Base-by-base conservation (phyloP, 345 rosid species). In the Leavenworthia alabamica region DNA sequence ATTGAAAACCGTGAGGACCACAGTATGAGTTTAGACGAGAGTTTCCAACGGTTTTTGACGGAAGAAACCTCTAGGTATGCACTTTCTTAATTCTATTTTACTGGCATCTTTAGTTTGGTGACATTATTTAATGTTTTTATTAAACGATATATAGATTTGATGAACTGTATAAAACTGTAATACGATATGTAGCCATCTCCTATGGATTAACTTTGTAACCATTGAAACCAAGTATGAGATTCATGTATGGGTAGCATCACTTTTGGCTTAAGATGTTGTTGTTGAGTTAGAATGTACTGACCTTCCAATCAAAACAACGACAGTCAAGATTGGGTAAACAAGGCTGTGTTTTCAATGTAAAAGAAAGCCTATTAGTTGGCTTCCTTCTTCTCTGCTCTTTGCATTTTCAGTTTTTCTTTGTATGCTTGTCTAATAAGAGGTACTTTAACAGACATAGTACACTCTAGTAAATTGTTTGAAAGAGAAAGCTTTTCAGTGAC, bases 61-160 rank as follows among this genome's bases (percentile, higher is more conserved):
- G 81, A 77, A 70, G 80, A 75, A 68, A 45, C 50, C 64, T 82
- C 82, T 48, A 81, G 96, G 96, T 92, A 82, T 74, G 56, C 16
- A 49, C 43, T 43, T 42, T 50, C 39, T 49, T 47, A 49, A 50
- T 41, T 41, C 39, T 50, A 23, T 51, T 60, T 35, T 14, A 33
- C 32, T 60, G 32, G 26, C 43, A 13, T 60, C 32, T 17, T 60
- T 43, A 19, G 29, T 42, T 24, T 26, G 39, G 66, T 60, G 47
- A 15, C 28, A 42, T 59, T 39, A 16, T 27, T n/a, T 17, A 51
- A 19, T 32, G 16, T 11, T 17, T 39, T 52, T 19, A 9, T 10
- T 10, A 13, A 45, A 43, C 8, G 2, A 28, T 45, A 35, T 15
- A 44, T 9, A 14, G 39, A 39, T 43, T 48, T 58, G 19, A 60